Conservation (phyloP, 352 stramenopile species). For the Phytopythium delawarense region DNA sequence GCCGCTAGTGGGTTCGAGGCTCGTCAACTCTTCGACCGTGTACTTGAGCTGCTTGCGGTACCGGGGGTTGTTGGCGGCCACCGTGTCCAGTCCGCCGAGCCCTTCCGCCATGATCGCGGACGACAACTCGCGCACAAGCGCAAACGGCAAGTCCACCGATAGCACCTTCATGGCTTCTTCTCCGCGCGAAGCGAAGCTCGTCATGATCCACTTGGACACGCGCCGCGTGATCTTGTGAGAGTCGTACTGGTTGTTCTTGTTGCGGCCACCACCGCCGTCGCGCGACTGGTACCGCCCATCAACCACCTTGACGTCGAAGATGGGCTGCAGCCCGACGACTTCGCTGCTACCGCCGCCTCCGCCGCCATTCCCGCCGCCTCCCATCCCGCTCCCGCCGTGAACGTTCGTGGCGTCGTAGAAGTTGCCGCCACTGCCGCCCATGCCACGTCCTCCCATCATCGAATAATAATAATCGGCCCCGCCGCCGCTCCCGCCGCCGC, state of each 20-base stretch:
- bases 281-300: slow-evolving; percentile 63
- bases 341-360: slow-evolving; percentile 7
- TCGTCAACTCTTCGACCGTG: slow-evolving; percentile 70
- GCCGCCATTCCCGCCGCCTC: neutral
- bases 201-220: slow-evolving; percentile 86
- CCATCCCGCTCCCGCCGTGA: slow-evolving; percentile 13
- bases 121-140: slow-evolving; percentile 75
- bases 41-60: slow-evolving; percentile 84
- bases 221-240: slow-evolving; percentile 75
- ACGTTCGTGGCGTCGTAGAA: slow-evolving; percentile 20
- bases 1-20: slow-evolving; percentile 46
- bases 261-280: slow-evolving; percentile 46
- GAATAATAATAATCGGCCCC: slow-evolving; percentile 6
- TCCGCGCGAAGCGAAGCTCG: slow-evolving; percentile 65
- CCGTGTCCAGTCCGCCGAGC: slow-evolving; percentile 41
- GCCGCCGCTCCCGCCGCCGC: slow-evolving; percentile 12
- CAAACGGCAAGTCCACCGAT: slow-evolving; percentile 77
- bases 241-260: slow-evolving; percentile 62
- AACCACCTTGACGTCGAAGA: slow-evolving; percentile 77
- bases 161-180: slow-evolving; percentile 84
- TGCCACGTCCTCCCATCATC: slow-evolving; percentile 7
- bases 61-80: slow-evolving; percentile 51
- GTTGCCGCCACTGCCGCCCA: slow-evolving; percentile 18
- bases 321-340: slow-evolving; percentile 32
- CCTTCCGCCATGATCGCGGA: slow-evolving; percentile 77